These are phyloP conservation scores for Strobilomyces dryophilus DNA, from an alignment of 768 basidiomycete species.

Conservation along the genomic window DNA sequence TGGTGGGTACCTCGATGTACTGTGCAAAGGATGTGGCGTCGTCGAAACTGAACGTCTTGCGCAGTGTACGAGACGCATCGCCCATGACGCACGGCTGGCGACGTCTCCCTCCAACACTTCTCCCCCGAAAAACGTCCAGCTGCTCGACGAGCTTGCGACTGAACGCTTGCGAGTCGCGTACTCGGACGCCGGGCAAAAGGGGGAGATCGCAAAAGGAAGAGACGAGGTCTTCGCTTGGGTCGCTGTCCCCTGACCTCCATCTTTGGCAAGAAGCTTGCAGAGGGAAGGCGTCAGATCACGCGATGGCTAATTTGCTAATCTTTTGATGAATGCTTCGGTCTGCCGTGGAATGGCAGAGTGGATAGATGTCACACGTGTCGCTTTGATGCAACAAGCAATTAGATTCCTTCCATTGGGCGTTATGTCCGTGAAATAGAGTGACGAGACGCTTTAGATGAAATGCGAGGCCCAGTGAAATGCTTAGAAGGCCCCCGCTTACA, in stretches of 20 bases:
- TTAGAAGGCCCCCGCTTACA: not conserved
- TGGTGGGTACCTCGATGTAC: conserved; percentile 43
- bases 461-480: not conserved
- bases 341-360: not conserved
- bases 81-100: conserved; percentile 35
- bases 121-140: conserved; percentile 48
- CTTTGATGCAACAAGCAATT: not conserved
- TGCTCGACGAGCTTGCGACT: conserved; percentile 68
- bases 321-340: not conserved
- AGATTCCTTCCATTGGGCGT: not conserved
- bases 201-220: conserved; percentile 37
- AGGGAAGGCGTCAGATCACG: not conserved
- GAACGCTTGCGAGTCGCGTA: conserved; percentile 66
- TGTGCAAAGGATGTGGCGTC: not conserved
- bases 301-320: conserved; percentile 4
- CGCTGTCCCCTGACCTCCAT: conserved; percentile 16
- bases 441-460: not conserved
- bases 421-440: not conserved
- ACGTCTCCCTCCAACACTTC: conserved; percentile 57
- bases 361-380: not conserved
- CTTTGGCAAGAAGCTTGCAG: not conserved
- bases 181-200: conserved; percentile 37
- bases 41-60: not conserved
- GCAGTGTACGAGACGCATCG: conserved; percentile 60
- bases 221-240: conserved; percentile 47